Conservation (phyloP, 768 basidiomycete species). For the Pulveroboletus sp. region DNA sequence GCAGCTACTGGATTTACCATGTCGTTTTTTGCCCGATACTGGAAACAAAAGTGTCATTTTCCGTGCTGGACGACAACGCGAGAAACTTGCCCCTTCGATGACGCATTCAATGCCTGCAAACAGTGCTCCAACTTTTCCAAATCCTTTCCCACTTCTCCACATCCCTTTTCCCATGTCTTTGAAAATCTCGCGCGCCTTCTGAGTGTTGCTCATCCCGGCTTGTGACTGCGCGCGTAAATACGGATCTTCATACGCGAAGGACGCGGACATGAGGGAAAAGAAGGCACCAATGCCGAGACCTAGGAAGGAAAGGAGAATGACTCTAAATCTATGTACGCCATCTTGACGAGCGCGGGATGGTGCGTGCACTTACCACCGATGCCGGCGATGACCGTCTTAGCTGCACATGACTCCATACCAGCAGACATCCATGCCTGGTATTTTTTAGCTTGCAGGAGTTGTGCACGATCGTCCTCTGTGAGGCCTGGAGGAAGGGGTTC, state of each 20-base stretch:
- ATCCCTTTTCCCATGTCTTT: slow-evolving; percentile 93
- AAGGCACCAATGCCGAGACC: slow-evolving; percentile 92
- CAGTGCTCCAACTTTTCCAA: slow-evolving; percentile 89
- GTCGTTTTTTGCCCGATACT: slow-evolving; percentile 97
- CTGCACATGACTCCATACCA: slow-evolving; percentile 83
- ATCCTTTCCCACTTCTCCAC: slow-evolving; percentile 86
- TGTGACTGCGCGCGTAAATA: slow-evolving; percentile 62
- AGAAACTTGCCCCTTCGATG: slow-evolving; percentile 77
- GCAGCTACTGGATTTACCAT: slow-evolving; percentile 86
- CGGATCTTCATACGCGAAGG: slow-evolving; percentile 94
- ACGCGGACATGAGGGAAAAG: slow-evolving; percentile 93
- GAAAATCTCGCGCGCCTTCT: slow-evolving; percentile 82
- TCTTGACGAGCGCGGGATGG: background rate
- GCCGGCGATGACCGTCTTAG: slow-evolving; percentile 78
- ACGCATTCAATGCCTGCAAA: slow-evolving; percentile 96
- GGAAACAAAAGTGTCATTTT: background rate
- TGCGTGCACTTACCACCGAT: slow-evolving; percentile 62
- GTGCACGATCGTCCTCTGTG: slow-evolving; percentile 71
- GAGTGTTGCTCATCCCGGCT: slow-evolving; percentile 52
- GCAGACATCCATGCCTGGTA: slow-evolving; percentile 65
- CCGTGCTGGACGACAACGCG: background rate
- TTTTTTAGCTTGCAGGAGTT: slow-evolving; percentile 65
- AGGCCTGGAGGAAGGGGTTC: slow-evolving; percentile 84
- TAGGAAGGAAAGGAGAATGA: slow-evolving; percentile 27
- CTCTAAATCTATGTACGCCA: slow-evolving; percentile 4